These are phyloP conservation scores for Fusarium pseudoanthophilum DNA, from an alignment of 2,329 filamentous ascomycete species.

Conservation along the genomic window DNA sequence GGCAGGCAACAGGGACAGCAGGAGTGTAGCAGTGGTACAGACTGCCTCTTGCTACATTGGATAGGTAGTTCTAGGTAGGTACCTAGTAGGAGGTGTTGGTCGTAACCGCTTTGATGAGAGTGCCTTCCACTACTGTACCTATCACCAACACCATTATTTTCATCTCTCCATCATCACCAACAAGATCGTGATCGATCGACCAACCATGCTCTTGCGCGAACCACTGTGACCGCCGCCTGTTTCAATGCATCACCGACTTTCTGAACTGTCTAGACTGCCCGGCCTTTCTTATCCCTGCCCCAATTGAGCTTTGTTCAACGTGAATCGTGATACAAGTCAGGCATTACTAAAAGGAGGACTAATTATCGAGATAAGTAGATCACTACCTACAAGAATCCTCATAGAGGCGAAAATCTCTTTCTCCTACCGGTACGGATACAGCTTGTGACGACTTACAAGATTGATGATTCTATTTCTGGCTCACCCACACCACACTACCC, in stretches of 20 bases:
- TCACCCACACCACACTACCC: constrained; percentile 4
- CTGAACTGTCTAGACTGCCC: neutral
- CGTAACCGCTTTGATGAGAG: constrained; percentile 12
- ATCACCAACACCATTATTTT: constrained; percentile 13
- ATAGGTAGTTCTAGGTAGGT: too few species aligned
- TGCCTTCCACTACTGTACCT: neutral
- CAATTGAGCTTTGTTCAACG: neutral
- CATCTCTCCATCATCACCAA: constrained; percentile 24
- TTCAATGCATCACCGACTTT: constrained; percentile 13
- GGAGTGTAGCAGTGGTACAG: neutral
- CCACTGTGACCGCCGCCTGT: neutral
- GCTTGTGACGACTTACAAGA: neutral
- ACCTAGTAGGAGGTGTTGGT: constrained; percentile 10
- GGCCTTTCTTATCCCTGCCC: neutral
- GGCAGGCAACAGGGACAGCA: neutral
- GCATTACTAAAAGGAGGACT: neutral
- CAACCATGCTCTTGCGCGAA: constrained; percentile 15
- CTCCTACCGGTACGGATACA: neutral
- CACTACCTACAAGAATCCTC: constrained; percentile 1
- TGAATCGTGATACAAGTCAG: neutral
- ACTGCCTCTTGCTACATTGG: neutral
- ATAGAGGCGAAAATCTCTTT: neutral
- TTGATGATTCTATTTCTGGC: constrained; percentile 33
- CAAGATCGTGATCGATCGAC: constrained; percentile 6
- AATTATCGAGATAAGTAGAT: neutral